phyloP scores from a whole-genome alignment of 768 basidiomycete species.

The Agrocybe pediades region DNA sequence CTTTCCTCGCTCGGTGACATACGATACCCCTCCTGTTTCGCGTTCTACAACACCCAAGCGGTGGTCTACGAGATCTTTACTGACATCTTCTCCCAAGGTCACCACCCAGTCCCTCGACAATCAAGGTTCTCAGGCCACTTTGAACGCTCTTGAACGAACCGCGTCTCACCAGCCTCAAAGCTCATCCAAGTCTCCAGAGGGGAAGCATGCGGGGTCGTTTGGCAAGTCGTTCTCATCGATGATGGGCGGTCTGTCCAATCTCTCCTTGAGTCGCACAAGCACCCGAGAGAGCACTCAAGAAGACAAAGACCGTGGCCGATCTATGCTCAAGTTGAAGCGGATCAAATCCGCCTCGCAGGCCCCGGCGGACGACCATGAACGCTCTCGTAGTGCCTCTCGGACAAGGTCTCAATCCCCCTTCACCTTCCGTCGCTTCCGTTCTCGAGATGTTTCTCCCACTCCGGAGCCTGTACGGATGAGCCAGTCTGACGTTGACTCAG shows the following conservation, averaged over 20 bases:
- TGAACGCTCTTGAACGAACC: conserved; percentile 54
- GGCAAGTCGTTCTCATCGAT: conserved; percentile 67
- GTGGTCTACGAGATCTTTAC: conserved; percentile 32
- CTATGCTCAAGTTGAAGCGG: conserved; percentile 45
- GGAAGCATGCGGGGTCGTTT: conserved; percentile 49
- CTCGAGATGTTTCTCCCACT: conserved; percentile 56
- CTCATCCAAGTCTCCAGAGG: conserved; percentile 37
- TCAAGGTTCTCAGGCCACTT: conserved; percentile 45
- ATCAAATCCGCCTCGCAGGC: conserved; percentile 53
- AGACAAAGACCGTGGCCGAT: conserved; percentile 58
- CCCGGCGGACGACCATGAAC: conserved; percentile 33
- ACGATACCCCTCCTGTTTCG: conserved; percentile 29
- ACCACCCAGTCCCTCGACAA: conserved; percentile 42
- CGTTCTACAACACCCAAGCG: conserved; percentile 33
- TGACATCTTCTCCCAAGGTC: conserved; percentile 30
- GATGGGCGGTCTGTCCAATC: conserved; percentile 69
- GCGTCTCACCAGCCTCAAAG: conserved; percentile 27
- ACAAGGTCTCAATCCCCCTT: conserved; percentile 85
- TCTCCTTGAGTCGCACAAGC: conserved; percentile 60
- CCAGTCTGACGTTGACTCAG: conserved; percentile 64
- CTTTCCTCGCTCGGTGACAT: conserved; percentile 17
- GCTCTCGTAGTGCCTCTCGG: conserved; percentile 51
- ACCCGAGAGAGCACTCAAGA: conserved; percentile 43
- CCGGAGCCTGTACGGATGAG: conserved; percentile 59
- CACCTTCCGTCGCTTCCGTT: conserved; percentile 65